phyloP scores from a whole-genome alignment of 768 basidiomycete genomes.

The Hypsizygus marmoreus region DNA sequence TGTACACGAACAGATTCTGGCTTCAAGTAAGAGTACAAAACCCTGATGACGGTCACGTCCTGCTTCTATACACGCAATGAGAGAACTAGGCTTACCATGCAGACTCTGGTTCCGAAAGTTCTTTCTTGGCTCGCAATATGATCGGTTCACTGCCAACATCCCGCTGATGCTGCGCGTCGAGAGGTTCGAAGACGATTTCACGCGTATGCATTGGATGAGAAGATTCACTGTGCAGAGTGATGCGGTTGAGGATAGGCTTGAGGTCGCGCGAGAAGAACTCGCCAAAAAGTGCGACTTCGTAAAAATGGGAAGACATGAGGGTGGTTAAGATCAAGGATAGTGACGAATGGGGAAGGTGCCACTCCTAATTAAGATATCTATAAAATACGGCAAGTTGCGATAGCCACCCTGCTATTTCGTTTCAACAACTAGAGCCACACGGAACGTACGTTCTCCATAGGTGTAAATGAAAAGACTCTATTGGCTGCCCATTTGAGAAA shows the following conservation, averaged over 20 bases:
- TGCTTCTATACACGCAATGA: background rate
- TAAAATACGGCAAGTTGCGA: too few relatives aligned
- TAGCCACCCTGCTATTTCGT: too few relatives aligned
- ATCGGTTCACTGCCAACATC: conserved; percentile 67
- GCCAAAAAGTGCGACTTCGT: conserved; percentile 82
- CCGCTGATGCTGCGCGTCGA: conserved; percentile 64
- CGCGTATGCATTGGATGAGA: conserved; percentile 71
- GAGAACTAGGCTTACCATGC: conserved; percentile 57
- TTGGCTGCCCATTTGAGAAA: too few relatives aligned
- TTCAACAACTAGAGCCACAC: too few relatives aligned
- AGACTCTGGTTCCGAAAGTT: conserved; percentile 60
- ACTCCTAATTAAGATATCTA: too few relatives aligned
- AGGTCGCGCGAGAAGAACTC: conserved; percentile 81
- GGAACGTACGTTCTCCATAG: too few relatives aligned
- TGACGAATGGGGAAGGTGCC: too few relatives aligned
- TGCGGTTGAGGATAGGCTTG: conserved; percentile 74
- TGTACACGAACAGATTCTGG: conserved; percentile 84
- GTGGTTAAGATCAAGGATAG: background rate
- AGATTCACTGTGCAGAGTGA: conserved; percentile 81
- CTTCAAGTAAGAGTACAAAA: conserved; percentile 78
- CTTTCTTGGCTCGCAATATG: conserved; percentile 73
- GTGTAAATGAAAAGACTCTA: too few relatives aligned
- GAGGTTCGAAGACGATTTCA: conserved; percentile 81
- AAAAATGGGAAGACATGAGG: conserved; percentile 58
- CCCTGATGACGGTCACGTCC: conserved; percentile 42